Conservation (phyloP, 108 stramenopile species). For the Seminavis robusta region DNA sequence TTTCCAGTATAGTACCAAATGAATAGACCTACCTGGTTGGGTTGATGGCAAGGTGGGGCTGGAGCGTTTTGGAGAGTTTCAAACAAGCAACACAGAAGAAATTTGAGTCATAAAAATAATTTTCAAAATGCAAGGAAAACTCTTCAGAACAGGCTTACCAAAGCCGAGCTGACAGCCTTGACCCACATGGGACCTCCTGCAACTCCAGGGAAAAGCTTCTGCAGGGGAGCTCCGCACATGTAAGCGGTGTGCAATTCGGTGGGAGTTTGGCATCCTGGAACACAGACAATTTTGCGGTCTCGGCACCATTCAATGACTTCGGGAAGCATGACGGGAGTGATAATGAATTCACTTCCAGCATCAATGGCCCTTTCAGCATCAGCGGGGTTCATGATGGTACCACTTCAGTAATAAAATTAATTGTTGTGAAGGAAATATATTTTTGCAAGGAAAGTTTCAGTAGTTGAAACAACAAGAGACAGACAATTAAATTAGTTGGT, state of each 20-base stretch:
- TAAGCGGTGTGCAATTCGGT: constrained; percentile 76
- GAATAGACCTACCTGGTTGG: too few relatives aligned
- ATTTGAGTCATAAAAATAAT: too few relatives aligned
- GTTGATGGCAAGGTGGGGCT: constrained; percentile 74
- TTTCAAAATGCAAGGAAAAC: constrained; percentile 41
- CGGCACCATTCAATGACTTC: constrained; percentile 81
- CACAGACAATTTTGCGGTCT: constrained; percentile 71
- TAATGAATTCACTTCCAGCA: constrained; percentile 82
- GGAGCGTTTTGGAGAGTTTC: too few relatives aligned
- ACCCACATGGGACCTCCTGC: constrained; percentile 82
- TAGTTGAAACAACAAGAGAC: too few relatives aligned
- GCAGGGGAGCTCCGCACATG: constrained; percentile 73
- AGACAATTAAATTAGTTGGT: too few relatives aligned
- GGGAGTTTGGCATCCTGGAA: constrained; percentile 86
- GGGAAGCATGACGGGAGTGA: constrained; percentile 83
- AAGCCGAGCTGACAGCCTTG: constrained; percentile 76
- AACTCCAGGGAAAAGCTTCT: constrained; percentile 87
- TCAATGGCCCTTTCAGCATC: constrained; percentile 76
- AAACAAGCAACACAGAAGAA: too few relatives aligned
- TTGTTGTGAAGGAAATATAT: too few relatives aligned
- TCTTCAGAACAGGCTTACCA: too few relatives aligned
- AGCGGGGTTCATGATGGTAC: constrained; percentile 65
- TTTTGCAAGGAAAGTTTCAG: too few relatives aligned
- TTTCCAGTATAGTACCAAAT: too few relatives aligned
- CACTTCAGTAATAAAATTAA: too few relatives aligned